A percentile compares a stretch with the other conserved stretches of the same genome.
These are phyloP conservation scores for Triticum timopheevii DNA, from an alignment of 176 grass and related monocot genomes.

Conservation along the genomic window DNA sequence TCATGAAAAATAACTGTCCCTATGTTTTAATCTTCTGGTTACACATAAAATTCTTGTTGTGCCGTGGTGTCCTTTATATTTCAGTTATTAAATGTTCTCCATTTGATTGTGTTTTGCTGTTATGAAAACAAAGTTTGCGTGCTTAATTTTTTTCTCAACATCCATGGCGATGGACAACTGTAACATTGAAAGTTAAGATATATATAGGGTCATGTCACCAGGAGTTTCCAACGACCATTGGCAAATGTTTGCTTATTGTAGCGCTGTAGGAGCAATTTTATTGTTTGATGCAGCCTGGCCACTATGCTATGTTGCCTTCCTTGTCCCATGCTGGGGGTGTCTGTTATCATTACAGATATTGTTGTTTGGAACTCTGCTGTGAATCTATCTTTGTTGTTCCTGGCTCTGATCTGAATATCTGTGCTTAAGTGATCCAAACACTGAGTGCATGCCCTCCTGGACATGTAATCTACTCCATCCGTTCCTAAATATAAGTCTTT, in stretches of 20 bases:
- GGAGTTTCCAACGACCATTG: too few species aligned
- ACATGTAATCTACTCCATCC: constrained; percentile 8
- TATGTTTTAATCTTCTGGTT: too few species aligned
- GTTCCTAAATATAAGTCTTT: too few species aligned
- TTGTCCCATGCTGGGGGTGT: neutral
- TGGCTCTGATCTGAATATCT: neutral
- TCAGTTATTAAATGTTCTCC: neutral
- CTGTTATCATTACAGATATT: neutral
- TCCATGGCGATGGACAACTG: neutral
- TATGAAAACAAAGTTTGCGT: constrained; percentile 4
- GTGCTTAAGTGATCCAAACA: neutral
- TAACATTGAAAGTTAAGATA: neutral
- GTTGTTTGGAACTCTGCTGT: neutral
- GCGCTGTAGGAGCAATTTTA: too few species aligned
- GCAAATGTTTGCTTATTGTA: too few species aligned
- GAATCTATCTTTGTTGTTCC: neutral
- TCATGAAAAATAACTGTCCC: too few species aligned
- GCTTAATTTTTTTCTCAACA: constrained; percentile 2
- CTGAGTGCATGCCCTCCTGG: neutral
- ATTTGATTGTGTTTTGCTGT: neutral
- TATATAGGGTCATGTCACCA: too few species aligned
- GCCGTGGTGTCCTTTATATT: too few species aligned
- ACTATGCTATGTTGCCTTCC: neutral
- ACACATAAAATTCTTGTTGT: too few species aligned
- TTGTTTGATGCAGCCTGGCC: neutral